Evolutionary conservation across 805 yeast genomes (phyloP), one percentile per base, ranked within the genome.

Genomic region (Lachancea sp.): DNA sequence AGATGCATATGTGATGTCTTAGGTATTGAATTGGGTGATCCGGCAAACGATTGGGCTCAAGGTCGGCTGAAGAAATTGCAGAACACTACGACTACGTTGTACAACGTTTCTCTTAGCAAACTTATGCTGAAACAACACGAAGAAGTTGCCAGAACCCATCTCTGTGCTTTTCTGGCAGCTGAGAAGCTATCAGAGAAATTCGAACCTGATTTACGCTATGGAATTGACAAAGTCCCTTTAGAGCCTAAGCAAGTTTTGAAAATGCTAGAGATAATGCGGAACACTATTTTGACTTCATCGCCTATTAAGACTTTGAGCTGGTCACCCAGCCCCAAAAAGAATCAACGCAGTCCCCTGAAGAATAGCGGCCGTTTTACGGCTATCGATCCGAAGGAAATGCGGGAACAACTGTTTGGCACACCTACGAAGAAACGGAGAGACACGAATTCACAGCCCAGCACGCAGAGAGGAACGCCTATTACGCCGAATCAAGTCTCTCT

Each of bases 121-220:
- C 67, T 68, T 33, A 72, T 74, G 44, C 56, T 82, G 17, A 70
- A 75, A 11, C 69, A 70, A 19, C 68, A 68, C 29, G 74, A 77
- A 38, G 89, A 83, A 47, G 64, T 73, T 2, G 87, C 86, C 1
- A 64, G 90, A 40, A 71, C 70, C 41, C 89, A 83, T 55, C 56
- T 83, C 9, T 78, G 87, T 56, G 83, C 87, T 4, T 75, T 64
- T 46, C 55, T 81, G 18, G 80, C 84, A 0, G 72, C 73, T 11
- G 78, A 77, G 42, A 68, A 68, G 45, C 68, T 73, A 31, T 62
- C 63, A 9, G 60, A 64, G 8, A 60, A 60, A 25, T 62, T 74
- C 31, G 47, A 45, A 11, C 58, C 68, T 3, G 63, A 77, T 7
- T 73, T 81, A 1, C 63, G 64, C 3, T 83, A 82, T 5, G 63